phyloP scores from a whole-genome alignment of 1,139 yeast species.

The Zygoascus meyerae region DNA sequence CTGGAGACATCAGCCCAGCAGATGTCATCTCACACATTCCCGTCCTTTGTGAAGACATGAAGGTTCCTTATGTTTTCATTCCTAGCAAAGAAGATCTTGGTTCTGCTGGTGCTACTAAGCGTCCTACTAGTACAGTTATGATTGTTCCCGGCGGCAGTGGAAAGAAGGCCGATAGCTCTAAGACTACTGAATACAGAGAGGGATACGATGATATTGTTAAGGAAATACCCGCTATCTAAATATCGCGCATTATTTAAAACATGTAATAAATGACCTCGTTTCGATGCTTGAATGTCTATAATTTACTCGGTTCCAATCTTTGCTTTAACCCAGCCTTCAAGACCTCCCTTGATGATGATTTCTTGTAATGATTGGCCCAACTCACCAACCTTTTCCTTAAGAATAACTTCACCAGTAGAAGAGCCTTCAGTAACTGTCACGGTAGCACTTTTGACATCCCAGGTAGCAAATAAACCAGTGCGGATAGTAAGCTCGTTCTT shows the following conservation, averaged over 20 bases:
- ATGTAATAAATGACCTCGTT: constrained; percentile 1
- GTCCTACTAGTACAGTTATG: constrained; percentile 98
- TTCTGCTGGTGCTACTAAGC: constrained; percentile 96
- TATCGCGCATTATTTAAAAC: constrained; percentile 1
- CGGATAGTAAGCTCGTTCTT: constrained; percentile 69
- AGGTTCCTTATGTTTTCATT: constrained; percentile 85
- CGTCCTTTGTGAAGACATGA: constrained; percentile 88
- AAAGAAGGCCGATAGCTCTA: constrained; percentile 64
- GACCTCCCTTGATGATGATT: constrained; percentile 92
- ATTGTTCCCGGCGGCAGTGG: constrained; percentile 96
- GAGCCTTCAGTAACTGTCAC: constrained; percentile 67
- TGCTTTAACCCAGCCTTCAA: constrained; percentile 95
- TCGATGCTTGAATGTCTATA: neutral
- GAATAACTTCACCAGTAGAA: constrained; percentile 51
- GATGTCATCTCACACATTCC: constrained; percentile 98
- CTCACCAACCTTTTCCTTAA: constrained; percentile 89
- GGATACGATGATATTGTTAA: constrained; percentile 88
- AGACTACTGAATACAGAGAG: constrained; percentile 84
- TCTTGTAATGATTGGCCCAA: constrained; percentile 93
- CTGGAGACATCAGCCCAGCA: constrained; percentile 96
- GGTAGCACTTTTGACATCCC: constrained; percentile 86
- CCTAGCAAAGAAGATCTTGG: constrained; percentile 98
- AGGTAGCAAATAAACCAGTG: constrained; percentile 86
- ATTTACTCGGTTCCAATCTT: constrained; percentile 42
- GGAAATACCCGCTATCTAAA: constrained; percentile 47